phyloP scores from a whole-genome alignment of 306 rosid genomes.

The Pterocarpus macrocarpus region DNA sequence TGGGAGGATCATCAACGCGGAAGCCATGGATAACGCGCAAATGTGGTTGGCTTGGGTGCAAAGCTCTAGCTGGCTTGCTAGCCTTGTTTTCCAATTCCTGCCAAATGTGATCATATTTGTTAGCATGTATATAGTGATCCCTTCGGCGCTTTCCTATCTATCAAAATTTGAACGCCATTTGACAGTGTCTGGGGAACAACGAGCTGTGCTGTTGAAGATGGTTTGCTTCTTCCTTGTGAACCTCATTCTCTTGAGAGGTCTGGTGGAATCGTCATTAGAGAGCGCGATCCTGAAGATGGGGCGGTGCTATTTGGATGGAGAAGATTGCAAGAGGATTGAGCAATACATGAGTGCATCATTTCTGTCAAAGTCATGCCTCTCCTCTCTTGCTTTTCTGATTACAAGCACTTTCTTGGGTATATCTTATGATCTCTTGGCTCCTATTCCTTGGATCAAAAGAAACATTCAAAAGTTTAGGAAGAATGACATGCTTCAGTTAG shows the following conservation, averaged over 20 bases:
- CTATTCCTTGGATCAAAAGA: constrained; percentile 93
- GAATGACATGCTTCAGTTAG: constrained; percentile 96
- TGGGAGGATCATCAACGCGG: constrained; percentile 86
- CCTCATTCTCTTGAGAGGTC: constrained; percentile 85
- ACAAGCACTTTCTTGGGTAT: constrained; percentile 95
- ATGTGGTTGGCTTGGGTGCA: constrained; percentile 91
- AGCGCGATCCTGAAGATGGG: constrained; percentile 87
- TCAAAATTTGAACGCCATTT: constrained; percentile 93
- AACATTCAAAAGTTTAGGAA: constrained; percentile 79
- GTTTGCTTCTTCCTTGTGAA: constrained; percentile 97
- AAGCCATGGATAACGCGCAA: constrained; percentile 96
- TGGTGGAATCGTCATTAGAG: constrained; percentile 93
- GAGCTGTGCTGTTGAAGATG: constrained; percentile 94
- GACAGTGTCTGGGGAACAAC: constrained; percentile 95
- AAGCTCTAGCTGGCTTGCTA: constrained; percentile 92
- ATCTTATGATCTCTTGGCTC: constrained; percentile 92
- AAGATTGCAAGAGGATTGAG: constrained; percentile 98
- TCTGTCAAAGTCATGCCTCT: constrained; percentile 92
- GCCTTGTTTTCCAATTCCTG: constrained; percentile 89
- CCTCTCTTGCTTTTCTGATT: constrained; percentile 92
- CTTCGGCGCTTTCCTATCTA: constrained; percentile 90
- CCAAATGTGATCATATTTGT: constrained; percentile 91
- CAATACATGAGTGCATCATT: constrained; percentile 95
- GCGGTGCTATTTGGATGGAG: constrained; percentile 91
- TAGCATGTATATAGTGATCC: constrained; percentile 91